Conservation (phyloP, 2,329 filamentous ascomycete species). For the Tolypocladium nubicola region DNA sequence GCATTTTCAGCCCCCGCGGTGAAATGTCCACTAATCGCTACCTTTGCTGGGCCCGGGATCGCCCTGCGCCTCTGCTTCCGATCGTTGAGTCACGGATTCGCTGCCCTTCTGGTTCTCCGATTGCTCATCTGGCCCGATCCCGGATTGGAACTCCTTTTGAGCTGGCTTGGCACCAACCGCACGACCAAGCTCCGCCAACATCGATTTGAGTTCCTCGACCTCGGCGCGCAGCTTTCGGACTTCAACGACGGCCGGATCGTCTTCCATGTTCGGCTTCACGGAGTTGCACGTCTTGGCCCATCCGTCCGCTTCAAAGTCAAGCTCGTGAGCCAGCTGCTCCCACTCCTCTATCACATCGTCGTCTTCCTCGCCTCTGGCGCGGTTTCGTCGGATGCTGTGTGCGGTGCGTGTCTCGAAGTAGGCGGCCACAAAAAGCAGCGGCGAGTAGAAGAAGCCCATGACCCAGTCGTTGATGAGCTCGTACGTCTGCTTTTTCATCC, state of each 20-base stretch:
- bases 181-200: constrained; percentile 27
- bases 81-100: neutral
- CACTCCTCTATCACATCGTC: constrained; percentile 86
- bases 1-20: neutral
- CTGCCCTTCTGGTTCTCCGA: constrained; percentile 3
- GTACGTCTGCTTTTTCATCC: constrained; percentile 67
- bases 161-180: constrained; percentile 8
- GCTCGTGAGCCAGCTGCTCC: constrained; percentile 65
- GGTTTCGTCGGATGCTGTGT: constrained; percentile 58
- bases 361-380: constrained; percentile 72
- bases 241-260: constrained; percentile 67
- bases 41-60: neutral
- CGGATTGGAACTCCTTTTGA: neutral
- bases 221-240: constrained; percentile 47
- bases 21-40: neutral
- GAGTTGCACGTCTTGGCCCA: constrained; percentile 73
- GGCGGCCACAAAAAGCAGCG: constrained; percentile 70
- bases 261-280: constrained; percentile 73
- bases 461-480: constrained; percentile 77
- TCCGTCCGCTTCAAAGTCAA: constrained; percentile 74
- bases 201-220: constrained; percentile 42
- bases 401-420: constrained; percentile 59
- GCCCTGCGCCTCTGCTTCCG: neutral
- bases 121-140: constrained; percentile 1
- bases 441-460: constrained; percentile 79